phyloP scores from a whole-genome alignment of 169 alveolate genomes.

The Plasmodium malariae region DNA sequence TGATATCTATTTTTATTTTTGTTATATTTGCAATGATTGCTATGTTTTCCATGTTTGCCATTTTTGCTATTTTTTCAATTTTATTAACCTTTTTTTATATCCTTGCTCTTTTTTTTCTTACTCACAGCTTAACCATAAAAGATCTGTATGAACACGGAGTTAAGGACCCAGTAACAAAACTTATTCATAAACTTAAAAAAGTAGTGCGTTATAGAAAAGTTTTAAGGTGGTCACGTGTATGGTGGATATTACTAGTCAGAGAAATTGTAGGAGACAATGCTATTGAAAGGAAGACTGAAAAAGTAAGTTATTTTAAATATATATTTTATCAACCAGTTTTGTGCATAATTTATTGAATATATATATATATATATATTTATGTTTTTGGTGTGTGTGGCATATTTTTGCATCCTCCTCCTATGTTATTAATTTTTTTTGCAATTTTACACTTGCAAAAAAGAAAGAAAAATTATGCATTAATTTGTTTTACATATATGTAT shows the following conservation, averaged over 20 bases:
- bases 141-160: conserved; percentile 74
- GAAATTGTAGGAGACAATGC: conserved; percentile 74
- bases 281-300: conserved; percentile 52
- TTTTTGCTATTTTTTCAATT: conserved; percentile 5
- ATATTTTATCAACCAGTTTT: too few species aligned
- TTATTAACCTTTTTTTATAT: conserved; percentile 10
- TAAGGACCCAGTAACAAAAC: conserved; percentile 39
- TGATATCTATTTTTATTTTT: background rate
- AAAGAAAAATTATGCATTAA: too few species aligned
- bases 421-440: too few species aligned
- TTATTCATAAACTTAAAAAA: conserved; percentile 34
- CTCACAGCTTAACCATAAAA: conserved; percentile 44
- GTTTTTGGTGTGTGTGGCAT: too few species aligned
- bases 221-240: conserved; percentile 76
- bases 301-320: conserved; percentile 13
- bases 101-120: background rate
- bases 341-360: background rate
- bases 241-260: conserved; percentile 74
- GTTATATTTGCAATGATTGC: background rate
- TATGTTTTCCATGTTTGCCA: background rate
- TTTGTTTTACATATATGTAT: too few species aligned
- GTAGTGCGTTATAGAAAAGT: conserved; percentile 70
- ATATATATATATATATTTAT: conserved; percentile 16
- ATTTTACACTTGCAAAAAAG: too few species aligned
- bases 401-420: background rate